phyloP scores from a whole-genome alignment of 139 green algal genomes.

The Auxenochlorella pyrenoidosa region DNA sequence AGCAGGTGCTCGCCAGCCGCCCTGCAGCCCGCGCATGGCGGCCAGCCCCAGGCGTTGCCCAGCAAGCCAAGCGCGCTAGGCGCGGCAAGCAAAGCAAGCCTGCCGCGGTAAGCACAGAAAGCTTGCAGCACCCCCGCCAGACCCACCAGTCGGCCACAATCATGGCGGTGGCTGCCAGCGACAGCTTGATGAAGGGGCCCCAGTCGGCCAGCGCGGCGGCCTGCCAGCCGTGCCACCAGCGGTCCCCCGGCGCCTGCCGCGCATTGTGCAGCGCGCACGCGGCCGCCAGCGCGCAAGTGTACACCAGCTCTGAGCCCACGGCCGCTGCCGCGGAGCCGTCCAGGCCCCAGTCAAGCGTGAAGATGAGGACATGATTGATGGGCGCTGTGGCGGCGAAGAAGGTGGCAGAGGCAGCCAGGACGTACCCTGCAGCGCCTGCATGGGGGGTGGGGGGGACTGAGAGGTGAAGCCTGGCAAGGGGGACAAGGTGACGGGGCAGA shows the following conservation, averaged over 20 bases:
- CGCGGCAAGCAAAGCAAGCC: no score
- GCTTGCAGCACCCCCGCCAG: not conserved
- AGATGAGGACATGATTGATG: conserved; percentile 27
- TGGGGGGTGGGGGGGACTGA: not conserved
- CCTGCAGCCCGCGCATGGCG: no score
- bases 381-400: conserved; percentile 17
- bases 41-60: no score
- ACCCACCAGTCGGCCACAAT: conserved; percentile 28
- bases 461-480: no score
- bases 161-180: conserved; percentile 8
- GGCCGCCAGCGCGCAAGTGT: not conserved
- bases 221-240: conserved; percentile 29
- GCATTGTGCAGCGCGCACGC: conserved; percentile 15
- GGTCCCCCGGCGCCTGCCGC: not conserved
- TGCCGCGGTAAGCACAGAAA: no score
- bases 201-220: not conserved
- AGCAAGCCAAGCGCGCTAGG: no score
- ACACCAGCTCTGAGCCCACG: not conserved
- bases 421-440: conserved; percentile 11
- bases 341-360: conserved; percentile 13
- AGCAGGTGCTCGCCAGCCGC: not conserved
- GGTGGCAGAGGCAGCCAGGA: not conserved
- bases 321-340: conserved; percentile 26
- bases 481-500: no score
- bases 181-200: conserved; percentile 14